These are phyloP conservation scores for Lichtheimia ornata DNA, from an alignment of 371 early-diverging fungal genomes.

Conservation along the genomic window DNA sequence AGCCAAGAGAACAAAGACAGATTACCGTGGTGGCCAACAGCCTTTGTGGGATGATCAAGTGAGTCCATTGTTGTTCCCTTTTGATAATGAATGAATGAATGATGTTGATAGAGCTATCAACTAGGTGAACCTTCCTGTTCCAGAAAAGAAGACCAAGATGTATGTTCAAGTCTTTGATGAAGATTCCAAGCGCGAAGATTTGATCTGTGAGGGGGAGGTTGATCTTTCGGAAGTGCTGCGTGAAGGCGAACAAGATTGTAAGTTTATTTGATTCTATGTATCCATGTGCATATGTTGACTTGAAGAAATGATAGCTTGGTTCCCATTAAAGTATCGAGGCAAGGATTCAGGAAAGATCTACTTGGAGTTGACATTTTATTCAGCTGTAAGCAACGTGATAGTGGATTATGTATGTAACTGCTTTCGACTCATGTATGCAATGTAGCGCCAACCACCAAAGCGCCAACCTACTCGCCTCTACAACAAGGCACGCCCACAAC, in stretches of 20 bases:
- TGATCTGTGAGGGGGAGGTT: slow-evolving; percentile 66
- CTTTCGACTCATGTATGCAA: neutral
- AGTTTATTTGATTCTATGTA: slow-evolving; percentile 11
- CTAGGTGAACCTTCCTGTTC: slow-evolving; percentile 47
- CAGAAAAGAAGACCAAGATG: slow-evolving; percentile 41
- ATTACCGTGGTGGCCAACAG: slow-evolving; percentile 50
- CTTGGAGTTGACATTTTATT: slow-evolving; percentile 60
- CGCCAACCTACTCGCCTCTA: slow-evolving; percentile 38
- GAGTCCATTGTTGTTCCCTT: slow-evolving; percentile 9
- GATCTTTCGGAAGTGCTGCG: slow-evolving; percentile 62
- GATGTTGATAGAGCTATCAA: too few species aligned
- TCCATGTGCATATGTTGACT: neutral
- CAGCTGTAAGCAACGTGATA: slow-evolving; percentile 35
- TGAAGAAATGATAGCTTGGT: slow-evolving; percentile 44
- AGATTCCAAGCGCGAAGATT: slow-evolving; percentile 52
- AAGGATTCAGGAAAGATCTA: slow-evolving; percentile 56
- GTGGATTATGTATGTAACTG: neutral
- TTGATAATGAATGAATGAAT: too few species aligned
- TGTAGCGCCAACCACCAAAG: slow-evolving; percentile 36
- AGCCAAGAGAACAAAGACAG: slow-evolving; percentile 42
- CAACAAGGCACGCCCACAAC: neutral
- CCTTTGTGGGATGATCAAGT: slow-evolving; percentile 59
- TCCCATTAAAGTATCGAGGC: slow-evolving; percentile 51
- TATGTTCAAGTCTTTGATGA: slow-evolving; percentile 50
- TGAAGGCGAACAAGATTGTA: slow-evolving; percentile 71